Base-by-base conservation (phyloP, 2,329 filamentous ascomycete genomes). In the Claviceps paspali region DNA sequence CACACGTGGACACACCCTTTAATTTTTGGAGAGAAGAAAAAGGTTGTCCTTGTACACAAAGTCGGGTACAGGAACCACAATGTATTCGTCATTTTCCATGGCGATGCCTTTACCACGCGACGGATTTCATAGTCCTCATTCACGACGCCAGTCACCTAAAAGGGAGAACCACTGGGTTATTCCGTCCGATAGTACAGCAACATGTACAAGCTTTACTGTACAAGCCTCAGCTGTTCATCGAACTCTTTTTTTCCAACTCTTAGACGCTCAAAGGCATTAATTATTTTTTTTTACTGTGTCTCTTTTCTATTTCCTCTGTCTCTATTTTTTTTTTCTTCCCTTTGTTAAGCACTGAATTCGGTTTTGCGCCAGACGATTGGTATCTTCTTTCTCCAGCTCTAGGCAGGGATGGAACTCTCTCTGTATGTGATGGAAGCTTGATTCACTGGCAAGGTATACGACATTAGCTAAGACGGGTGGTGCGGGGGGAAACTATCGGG, bases 231-330 rank as follows among this genome's bases (percentile, higher is more conserved):
- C 29, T 35, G 33, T 27, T 32, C 6, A 33, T 33, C 8, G 22
- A 32, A 14, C 29, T 32, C n/a, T n/a, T 23, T 23, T 33, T 33
- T 23, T 23, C 22, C 22, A 29, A 34, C 17, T 32, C 15, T 38
- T 41, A 41, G 39, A 41, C 39, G 27, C 15, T 24, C 27, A 35
- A 23, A 34, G 31, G 28, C 31, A 28, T 43, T 36, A 32, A 35
- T 29, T 31, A 12, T 34, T 24, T 35, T 39, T 35, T 39, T 26
- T 33, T 35, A 32, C 14, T 23, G 31, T 37, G 33, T 27, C 22
- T 35, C 32, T 30, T 11, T 28, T 35, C 26, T 6, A 5, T 17
- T 11, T 23, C 19, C 7, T 21, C 18, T 8, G 5, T 10, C n/a
- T 21, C 18, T 36, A 21, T 27, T 26, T 14, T 23, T n/a, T 18